Evolutionary conservation across 106 monocot species (phyloP).

Genomic region (Amphibolis antarctica): DNA sequence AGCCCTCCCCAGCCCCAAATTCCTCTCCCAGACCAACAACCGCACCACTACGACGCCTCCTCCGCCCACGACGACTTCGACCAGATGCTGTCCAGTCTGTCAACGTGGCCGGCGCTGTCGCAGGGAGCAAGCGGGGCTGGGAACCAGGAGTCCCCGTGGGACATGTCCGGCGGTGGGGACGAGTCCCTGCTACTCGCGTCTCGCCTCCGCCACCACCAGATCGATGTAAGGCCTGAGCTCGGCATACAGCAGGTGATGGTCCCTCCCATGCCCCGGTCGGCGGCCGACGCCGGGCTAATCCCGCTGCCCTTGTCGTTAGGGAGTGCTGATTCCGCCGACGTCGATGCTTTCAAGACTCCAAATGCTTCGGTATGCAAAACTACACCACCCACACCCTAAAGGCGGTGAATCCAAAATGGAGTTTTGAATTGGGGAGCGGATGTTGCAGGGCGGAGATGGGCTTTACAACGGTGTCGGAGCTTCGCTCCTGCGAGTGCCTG

Average conservation of each 20-base stretch:
- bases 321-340: constrained; percentile 19
- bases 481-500: constrained; percentile 13
- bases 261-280: constrained; percentile 10
- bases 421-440: not conserved
- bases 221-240: constrained; percentile 26
- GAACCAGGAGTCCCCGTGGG: not conserved
- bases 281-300: constrained; percentile 19
- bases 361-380: constrained; percentile 18
- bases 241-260: constrained; percentile 38
- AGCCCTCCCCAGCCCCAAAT: too few species aligned
- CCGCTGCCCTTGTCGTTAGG: constrained; percentile 41
- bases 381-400: not conserved
- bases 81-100: constrained; percentile 67
- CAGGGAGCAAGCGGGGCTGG: constrained; percentile 3
- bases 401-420: not conserved
- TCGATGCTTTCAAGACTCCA: constrained; percentile 27
- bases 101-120: constrained; percentile 21
- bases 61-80: constrained; percentile 64
- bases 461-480: constrained; percentile 38
- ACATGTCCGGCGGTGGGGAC: too few species aligned
- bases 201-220: constrained; percentile 79
- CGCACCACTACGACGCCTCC: constrained; percentile 1
- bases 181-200: constrained; percentile 63
- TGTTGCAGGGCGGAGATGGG: constrained; percentile 32
- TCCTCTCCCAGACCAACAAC: too few species aligned